Conservation (phyloP, 768 basidiomycete species). For the Nidularia pulvinata region DNA sequence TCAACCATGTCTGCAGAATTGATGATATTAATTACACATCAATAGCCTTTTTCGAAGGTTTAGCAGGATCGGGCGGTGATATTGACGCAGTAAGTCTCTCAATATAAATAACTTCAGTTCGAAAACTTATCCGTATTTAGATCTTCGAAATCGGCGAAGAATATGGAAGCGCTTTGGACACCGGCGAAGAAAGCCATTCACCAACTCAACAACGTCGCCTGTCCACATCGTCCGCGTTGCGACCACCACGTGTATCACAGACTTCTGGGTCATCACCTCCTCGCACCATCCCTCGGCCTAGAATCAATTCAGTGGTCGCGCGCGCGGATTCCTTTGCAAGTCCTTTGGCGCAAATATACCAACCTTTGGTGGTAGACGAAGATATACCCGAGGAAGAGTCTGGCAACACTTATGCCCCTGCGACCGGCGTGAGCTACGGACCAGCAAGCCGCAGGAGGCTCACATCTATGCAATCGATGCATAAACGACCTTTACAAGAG, state of each 20-base stretch:
- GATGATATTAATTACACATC: slow-evolving; percentile 27
- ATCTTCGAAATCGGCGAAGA: slow-evolving; percentile 83
- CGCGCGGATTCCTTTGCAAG: slow-evolving; percentile 41
- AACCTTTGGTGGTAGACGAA: slow-evolving; percentile 61
- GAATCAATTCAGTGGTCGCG: slow-evolving; percentile 41
- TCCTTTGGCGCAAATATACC: slow-evolving; percentile 77
- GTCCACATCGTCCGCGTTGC: slow-evolving; percentile 15
- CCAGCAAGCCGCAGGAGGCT: slow-evolving; percentile 40
- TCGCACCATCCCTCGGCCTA: slow-evolving; percentile 27
- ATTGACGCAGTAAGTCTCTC: slow-evolving; percentile 64
- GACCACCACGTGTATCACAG: slow-evolving; percentile 2
- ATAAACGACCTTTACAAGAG: slow-evolving; percentile 35
- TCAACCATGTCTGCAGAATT: not conserved
- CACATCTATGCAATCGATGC: slow-evolving; percentile 28
- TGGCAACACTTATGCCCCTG: slow-evolving; percentile 6
- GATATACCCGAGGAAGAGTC: slow-evolving; percentile 28
- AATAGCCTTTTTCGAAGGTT: slow-evolving; percentile 76
- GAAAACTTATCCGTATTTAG: slow-evolving; percentile 25
- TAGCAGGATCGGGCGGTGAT: slow-evolving; percentile 70
- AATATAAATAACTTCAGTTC: not conserved
- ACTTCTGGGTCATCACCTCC: slow-evolving; percentile 26
- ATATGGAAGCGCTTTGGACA: slow-evolving; percentile 58
- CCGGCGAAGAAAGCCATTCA: slow-evolving; percentile 29
- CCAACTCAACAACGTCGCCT: slow-evolving; percentile 10
- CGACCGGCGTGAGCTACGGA: slow-evolving; percentile 48